phyloP scores from a whole-genome alignment of 1,139 yeast species.

The Yamadazyma epiphylla region DNA sequence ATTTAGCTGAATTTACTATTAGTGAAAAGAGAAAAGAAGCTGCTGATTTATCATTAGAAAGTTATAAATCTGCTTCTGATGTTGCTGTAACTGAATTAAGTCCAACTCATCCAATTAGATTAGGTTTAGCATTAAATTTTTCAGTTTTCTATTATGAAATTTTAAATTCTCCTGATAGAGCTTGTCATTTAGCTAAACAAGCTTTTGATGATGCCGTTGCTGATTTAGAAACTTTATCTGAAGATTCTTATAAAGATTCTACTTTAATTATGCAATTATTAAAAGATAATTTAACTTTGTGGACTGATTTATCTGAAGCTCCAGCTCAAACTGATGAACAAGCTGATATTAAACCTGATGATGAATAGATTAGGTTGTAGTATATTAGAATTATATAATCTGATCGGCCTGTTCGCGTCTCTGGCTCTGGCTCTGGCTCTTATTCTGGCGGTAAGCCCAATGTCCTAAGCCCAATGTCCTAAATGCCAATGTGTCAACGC shows the following conservation, averaged over 20 bases:
- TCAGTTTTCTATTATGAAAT: constrained; percentile 98
- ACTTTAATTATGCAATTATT: constrained; percentile 97
- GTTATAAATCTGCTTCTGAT: constrained; percentile 93
- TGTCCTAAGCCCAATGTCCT: too few relatives aligned
- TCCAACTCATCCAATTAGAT: constrained; percentile 98
- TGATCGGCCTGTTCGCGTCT: too few relatives aligned
- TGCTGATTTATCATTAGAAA: constrained; percentile 88
- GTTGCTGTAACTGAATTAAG: constrained; percentile 96
- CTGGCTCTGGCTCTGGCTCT: too few relatives aligned
- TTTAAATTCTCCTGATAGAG: constrained; percentile 96
- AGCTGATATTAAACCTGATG: constrained; percentile 20
- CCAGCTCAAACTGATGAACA: constrained; percentile 59
- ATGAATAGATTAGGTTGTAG: too few relatives aligned
- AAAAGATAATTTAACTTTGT: constrained; percentile 96
- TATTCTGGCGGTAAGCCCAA: too few relatives aligned
- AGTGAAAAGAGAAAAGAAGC: constrained; percentile 91
- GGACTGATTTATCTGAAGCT: constrained; percentile 97
- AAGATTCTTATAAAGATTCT: constrained; percentile 97
- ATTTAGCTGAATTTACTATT: constrained; percentile 93
- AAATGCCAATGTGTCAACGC: too few relatives aligned
- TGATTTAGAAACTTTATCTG: constrained; percentile 94
- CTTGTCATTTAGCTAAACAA: constrained; percentile 97
- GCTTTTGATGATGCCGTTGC: constrained; percentile 99
- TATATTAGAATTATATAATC: too few relatives aligned
- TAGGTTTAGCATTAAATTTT: constrained; percentile 96